Conservation (phyloP, 2,329 filamentous ascomycete species). For the Ophiostoma montium region DNA sequence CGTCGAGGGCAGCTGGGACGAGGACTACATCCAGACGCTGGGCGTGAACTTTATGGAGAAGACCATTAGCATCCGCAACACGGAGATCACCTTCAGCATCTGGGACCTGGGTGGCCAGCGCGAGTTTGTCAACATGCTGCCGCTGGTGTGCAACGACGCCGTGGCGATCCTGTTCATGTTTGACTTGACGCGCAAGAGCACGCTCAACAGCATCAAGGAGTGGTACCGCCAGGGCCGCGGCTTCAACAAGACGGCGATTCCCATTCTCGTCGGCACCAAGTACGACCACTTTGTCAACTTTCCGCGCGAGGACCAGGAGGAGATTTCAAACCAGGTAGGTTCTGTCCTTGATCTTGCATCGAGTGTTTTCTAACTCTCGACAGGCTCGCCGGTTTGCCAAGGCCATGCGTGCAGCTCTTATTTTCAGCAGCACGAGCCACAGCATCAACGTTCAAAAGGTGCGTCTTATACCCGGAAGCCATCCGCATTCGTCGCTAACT, state of each 20-base stretch:
- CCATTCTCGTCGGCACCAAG: constrained; percentile 92
- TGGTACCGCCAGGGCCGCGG: constrained; percentile 97
- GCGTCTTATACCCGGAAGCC: constrained; percentile 11
- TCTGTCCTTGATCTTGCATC: neutral
- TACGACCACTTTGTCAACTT: constrained; percentile 99
- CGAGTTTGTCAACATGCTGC: constrained; percentile 99
- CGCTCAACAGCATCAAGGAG: constrained; percentile 97
- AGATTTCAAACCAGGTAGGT: constrained; percentile 85
- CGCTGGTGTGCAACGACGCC: constrained; percentile 97
- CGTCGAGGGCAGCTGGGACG: constrained; percentile 97
- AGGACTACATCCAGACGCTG: constrained; percentile 97
- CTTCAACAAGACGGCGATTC: constrained; percentile 99
- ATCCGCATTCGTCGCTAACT: neutral
- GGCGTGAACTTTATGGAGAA: constrained; percentile 99
- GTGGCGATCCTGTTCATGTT: constrained; percentile 99
- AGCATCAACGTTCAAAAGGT: constrained; percentile 99
- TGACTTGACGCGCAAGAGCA: constrained; percentile 93
- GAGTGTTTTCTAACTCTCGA: neutral
- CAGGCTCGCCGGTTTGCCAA: constrained; percentile 95
- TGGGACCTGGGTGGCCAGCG: constrained; percentile 97
- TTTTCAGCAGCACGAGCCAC: constrained; percentile 97
- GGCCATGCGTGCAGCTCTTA: constrained; percentile 93
- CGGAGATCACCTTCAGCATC: constrained; percentile 98
- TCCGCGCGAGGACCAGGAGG: constrained; percentile 90
- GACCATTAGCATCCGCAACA: constrained; percentile 98